Base-by-base conservation (phyloP, 2,329 filamentous ascomycete species). In the Stemphylium lycopersici region DNA sequence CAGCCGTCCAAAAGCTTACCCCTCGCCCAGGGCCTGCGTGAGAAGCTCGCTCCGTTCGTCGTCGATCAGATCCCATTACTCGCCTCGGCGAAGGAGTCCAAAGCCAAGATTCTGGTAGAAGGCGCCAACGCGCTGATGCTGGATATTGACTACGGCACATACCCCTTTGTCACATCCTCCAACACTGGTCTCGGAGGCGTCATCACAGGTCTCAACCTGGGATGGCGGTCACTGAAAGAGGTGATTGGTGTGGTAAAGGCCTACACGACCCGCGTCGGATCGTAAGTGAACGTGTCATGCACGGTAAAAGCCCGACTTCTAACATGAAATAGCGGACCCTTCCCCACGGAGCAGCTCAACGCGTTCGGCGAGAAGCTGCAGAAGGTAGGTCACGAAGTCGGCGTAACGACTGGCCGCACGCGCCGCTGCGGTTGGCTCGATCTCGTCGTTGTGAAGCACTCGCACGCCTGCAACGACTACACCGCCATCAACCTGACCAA, bases 41-140 rank as follows among this genome's bases (percentile, higher is more conserved):
- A 77, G 55, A 80, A 80, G 66, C 79, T 91, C 22, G 79, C 79
- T 39, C 79, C 81, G 18, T 89, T 84, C 62, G 82, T 87, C 56
- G 80, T 90, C 56, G 89, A 93, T 67, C 86, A 85, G 55, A 82
- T 90, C 24, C 80, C 84, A 34, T 84, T 89, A 48, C 84, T 91
- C 68, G 77, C 81, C 52, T 78, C 78, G 8, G 87, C 85, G 1
- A 86, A 90, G 69, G 75, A 83, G 50, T 77, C 78, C 50, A 82
- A 85, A 33, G 79, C 78, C 33, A 82, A 83, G 49, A 86, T 90
- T 59, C 79, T 90, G 2, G 80, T 90, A 10, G 88, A 91, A 76
- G 88, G 87, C 48, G 86, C 86, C 33, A 84, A 88, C 64, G 85
- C 85, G 8, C 78, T 89, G 46, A 87, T 90, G 85, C 78, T 90